These are phyloP conservation scores for Vickermania spadyakhi DNA, from an alignment of 208 protist genomes.

Conservation along the genomic window DNA sequence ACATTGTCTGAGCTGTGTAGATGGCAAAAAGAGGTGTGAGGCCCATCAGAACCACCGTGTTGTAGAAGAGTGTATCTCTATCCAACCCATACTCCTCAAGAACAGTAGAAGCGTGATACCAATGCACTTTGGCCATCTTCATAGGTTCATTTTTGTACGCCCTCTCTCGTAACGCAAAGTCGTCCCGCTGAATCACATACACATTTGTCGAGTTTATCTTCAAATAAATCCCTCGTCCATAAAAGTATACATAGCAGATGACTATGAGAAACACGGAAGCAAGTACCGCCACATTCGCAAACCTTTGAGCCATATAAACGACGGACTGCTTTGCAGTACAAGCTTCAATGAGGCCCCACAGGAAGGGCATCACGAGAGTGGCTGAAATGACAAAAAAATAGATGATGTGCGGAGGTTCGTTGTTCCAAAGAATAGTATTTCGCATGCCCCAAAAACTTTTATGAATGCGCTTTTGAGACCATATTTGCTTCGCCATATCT, in stretches of 20 bases:
- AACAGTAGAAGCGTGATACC: constrained; percentile 73
- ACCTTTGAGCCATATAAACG: constrained; percentile 56
- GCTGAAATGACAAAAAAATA: constrained; percentile 59
- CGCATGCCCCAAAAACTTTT: constrained; percentile 71
- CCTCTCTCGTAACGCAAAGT: constrained; percentile 48
- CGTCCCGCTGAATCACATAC: constrained; percentile 36
- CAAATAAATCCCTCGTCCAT: constrained; percentile 44
- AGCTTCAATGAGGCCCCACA: constrained; percentile 68
- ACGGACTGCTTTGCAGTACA: constrained; percentile 38
- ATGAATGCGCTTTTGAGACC: constrained; percentile 47
- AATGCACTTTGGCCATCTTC: constrained; percentile 61
- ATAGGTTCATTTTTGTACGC: constrained; percentile 28
- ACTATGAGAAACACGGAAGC: constrained; percentile 35
- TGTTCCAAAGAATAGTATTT: constrained; percentile 30
- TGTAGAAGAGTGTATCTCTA: constrained; percentile 49
- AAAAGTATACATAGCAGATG: constrained; percentile 80
- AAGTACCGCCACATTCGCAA: constrained; percentile 58
- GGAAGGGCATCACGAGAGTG: constrained; percentile 54
- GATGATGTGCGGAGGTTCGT: constrained; percentile 63
- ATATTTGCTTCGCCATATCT: constrained; percentile 68
- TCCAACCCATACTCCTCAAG: constrained; percentile 87
- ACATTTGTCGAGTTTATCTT: constrained; percentile 36
- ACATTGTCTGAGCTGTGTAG: constrained; percentile 45
- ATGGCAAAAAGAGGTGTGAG: constrained; percentile 68
- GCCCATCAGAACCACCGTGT: constrained; percentile 63